phyloP scores from a whole-genome alignment of 2,329 filamentous ascomycete genomes.

The Hymenoscyphus repandus region DNA sequence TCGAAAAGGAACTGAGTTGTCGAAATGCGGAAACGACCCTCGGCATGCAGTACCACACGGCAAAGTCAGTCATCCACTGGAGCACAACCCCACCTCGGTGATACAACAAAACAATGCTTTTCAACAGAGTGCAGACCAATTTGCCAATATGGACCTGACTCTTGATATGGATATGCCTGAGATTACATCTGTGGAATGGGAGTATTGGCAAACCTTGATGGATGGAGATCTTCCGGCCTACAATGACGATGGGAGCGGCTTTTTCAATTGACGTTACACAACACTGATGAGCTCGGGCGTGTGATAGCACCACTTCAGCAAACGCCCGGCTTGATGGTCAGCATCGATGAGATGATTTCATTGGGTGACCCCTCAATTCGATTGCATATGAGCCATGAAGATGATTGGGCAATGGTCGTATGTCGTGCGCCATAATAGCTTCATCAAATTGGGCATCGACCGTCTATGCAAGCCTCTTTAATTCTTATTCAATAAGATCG shows the following conservation, averaged over 20 bases:
- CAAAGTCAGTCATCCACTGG: neutral
- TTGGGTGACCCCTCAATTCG: neutral
- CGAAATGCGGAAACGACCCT: neutral
- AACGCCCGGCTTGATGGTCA: neutral
- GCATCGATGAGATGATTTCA: neutral
- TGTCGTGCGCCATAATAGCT: constrained; percentile 1
- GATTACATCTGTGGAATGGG: constrained; percentile 26
- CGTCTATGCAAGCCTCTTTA: constrained; percentile 13
- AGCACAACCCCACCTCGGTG: neutral
- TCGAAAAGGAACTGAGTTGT: constrained; percentile 15
- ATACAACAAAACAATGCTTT: neutral
- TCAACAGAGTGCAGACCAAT: constrained; percentile 5
- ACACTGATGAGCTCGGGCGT: neutral
- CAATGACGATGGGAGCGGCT: constrained; percentile 2
- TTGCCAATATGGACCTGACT: constrained; percentile 8
- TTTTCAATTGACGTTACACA: neutral
- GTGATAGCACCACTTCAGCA: neutral
- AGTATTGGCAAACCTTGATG: constrained; percentile 29
- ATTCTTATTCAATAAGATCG: constrained; percentile 9
- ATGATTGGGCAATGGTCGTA: constrained; percentile 4
- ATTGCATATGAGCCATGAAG: neutral
- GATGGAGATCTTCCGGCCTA: constrained; percentile 26
- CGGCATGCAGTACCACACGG: neutral
- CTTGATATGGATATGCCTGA: constrained; percentile 21
- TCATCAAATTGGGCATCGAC: neutral